A percentile compares a stretch with the other conserved stretches of the same genome.
phyloP scores from a whole-genome alignment of 2,329 filamentous ascomycete species.

The Didymella pinodella region DNA sequence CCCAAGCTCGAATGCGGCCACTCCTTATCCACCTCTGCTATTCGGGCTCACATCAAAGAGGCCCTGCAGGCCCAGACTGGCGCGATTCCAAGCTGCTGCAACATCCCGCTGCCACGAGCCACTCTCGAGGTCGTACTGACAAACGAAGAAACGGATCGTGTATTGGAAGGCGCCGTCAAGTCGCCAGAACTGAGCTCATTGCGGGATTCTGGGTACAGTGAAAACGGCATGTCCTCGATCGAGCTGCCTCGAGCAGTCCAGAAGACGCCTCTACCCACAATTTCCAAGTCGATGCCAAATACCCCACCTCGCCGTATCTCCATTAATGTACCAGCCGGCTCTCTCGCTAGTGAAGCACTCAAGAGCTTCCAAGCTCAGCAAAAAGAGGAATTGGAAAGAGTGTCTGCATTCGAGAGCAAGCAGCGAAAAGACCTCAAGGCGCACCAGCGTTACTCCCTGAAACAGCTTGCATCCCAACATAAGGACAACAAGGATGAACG shows the following conservation, averaged over 20 bases:
- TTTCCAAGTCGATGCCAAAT: slow-evolving; percentile 17
- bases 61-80: slow-evolving; percentile 43
- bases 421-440: slow-evolving; percentile 43
- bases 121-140: slow-evolving; percentile 52
- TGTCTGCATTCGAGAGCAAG: slow-evolving; percentile 45
- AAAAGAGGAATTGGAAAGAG: slow-evolving; percentile 41
- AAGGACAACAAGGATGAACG: slow-evolving; percentile 32
- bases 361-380: slow-evolving; percentile 37
- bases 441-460: slow-evolving; percentile 35
- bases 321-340: slow-evolving; percentile 26
- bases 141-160: slow-evolving; percentile 48
- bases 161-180: slow-evolving; percentile 25
- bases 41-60: slow-evolving; percentile 47
- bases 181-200: slow-evolving; percentile 30
- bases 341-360: slow-evolving; percentile 40
- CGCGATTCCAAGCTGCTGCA: slow-evolving; percentile 52
- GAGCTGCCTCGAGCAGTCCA: slow-evolving; percentile 27
- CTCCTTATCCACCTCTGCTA: slow-evolving; percentile 37
- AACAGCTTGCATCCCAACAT: slow-evolving; percentile 33
- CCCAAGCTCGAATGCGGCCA: slow-evolving; percentile 45
- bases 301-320: slow-evolving; percentile 16
- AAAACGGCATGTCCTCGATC: slow-evolving; percentile 35
- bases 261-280: slow-evolving; percentile 14
- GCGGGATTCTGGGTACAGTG: slow-evolving; percentile 40
- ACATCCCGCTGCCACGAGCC: slow-evolving; percentile 49